Evolutionary conservation across 2,329 filamentous ascomycete species (phyloP).

Genomic region (Ophiognomonia clavigignenti-juglandacearum): DNA sequence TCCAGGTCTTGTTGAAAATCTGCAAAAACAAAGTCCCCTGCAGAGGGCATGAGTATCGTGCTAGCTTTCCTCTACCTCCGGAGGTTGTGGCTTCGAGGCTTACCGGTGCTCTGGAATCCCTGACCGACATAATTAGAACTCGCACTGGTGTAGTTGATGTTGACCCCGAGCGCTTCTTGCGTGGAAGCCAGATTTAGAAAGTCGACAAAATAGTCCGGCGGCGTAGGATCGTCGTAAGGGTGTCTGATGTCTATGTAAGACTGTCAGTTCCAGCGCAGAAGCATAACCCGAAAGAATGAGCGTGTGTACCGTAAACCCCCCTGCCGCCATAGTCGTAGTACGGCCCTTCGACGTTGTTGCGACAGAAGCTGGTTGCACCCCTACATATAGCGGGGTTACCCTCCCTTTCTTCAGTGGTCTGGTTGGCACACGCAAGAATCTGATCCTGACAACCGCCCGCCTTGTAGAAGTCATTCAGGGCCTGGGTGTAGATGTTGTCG

Average conservation of each 20-base stretch:
- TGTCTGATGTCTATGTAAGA: conserved; percentile 39
- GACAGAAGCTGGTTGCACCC: background rate
- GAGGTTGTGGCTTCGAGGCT: too few relatives aligned
- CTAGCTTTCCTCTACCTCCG: background rate
- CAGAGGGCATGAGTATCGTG: conserved; percentile 26
- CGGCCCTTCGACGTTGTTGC: background rate
- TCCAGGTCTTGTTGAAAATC: conserved; percentile 51
- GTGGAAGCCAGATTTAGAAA: conserved; percentile 53
- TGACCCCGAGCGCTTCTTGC: conserved; percentile 51
- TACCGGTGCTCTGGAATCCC: conserved; percentile 24
- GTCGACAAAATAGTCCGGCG: conserved; percentile 50
- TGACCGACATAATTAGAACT: conserved; percentile 37
- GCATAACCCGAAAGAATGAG: background rate
- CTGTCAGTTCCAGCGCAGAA: background rate
- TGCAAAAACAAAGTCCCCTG: conserved; percentile 54
- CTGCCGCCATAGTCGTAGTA: conserved; percentile 22
- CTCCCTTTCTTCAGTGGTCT: background rate
- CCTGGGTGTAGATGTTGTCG: conserved; percentile 12
- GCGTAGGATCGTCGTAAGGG: conserved; percentile 43
- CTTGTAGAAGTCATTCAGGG: conserved; percentile 15
- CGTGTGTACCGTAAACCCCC: conserved; percentile 36
- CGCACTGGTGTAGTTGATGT: conserved; percentile 43
- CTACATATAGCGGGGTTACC: background rate
- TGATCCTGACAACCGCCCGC: conserved; percentile 42
- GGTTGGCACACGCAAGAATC: conserved; percentile 27